Evolutionary conservation across 2,329 filamentous ascomycete genomes (phyloP).

Genomic region (Neoarthrinium moseri): DNA sequence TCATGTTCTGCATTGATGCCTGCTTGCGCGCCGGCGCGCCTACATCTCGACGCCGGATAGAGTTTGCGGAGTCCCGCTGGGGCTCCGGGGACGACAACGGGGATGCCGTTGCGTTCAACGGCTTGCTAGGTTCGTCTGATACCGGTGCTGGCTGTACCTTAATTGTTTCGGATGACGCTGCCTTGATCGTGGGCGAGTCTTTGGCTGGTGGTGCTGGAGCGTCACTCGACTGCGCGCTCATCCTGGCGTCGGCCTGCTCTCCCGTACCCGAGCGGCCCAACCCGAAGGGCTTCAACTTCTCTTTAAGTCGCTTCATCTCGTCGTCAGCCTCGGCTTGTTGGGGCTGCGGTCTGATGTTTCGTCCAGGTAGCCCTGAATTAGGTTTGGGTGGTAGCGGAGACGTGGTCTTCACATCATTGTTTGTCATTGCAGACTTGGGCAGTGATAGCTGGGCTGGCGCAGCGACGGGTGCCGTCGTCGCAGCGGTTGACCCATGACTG

Average conservation of each 20-base stretch:
- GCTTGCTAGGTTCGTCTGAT: background rate
- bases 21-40: background rate
- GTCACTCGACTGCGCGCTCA: no score
- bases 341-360: conserved; percentile 8
- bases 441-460: background rate
- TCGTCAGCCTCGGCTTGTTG: background rate
- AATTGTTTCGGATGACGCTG: background rate
- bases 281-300: background rate
- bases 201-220: background rate
- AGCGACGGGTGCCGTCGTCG: conserved; percentile 20
- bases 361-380: conserved; percentile 7
- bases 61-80: background rate
- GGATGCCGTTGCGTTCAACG: background rate
- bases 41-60: background rate
- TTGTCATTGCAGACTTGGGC: background rate
- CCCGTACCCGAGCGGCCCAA: no score
- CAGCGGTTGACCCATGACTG: conserved; percentile 51
- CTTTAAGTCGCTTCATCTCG: conserved; percentile 8
- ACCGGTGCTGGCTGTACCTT: background rate
- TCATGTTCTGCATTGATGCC: conserved; percentile 2
- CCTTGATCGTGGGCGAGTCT: background rate
- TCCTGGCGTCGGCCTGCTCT: no score
- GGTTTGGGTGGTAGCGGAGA: conserved; percentile 1
- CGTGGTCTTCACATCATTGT: background rate
- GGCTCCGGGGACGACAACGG: conserved; percentile 3